Conservation (phyloP, 2,329 filamentous ascomycete species). For the Scedosporium aurantiacum region DNA sequence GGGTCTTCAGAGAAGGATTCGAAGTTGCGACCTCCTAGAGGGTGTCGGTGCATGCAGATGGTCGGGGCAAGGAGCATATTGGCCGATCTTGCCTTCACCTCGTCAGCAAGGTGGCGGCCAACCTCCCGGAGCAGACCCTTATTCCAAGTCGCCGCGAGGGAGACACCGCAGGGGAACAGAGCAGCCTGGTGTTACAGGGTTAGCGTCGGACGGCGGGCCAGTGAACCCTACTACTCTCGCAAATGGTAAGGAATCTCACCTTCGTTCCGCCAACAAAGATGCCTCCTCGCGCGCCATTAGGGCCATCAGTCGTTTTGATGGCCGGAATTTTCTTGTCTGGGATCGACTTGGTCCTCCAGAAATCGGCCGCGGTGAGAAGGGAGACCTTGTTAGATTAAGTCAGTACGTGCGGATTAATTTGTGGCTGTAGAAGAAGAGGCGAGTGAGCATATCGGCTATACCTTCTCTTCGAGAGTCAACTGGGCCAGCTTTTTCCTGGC, state of each 20-base stretch:
- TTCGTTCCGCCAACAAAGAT: conserved; percentile 58
- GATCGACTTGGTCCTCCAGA: conserved; percentile 58
- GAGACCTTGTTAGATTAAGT: conserved; percentile 33
- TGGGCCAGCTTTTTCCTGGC: conserved; percentile 38
- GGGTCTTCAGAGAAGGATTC: conserved; percentile 83
- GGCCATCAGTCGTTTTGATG: conserved; percentile 58
- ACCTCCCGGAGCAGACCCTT: conserved; percentile 56
- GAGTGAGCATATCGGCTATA: conserved; percentile 13
- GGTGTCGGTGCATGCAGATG: conserved; percentile 71
- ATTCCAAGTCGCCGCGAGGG: conserved; percentile 72
- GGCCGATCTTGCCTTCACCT: conserved; percentile 62
- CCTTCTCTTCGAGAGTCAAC: conserved; percentile 48
- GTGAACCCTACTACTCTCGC: neutral
- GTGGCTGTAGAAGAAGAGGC: neutral
- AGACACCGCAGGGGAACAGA: conserved; percentile 69
- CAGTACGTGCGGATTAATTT: neutral
- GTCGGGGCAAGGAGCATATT: conserved; percentile 67
- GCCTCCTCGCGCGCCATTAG: conserved; percentile 58
- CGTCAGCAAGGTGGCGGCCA: conserved; percentile 59
- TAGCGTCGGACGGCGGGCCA: neutral
- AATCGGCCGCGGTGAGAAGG: conserved; percentile 50
- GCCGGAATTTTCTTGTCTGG: conserved; percentile 51
- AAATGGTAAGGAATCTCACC: conserved; percentile 22
- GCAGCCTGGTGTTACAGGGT: conserved; percentile 44
- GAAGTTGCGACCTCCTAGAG: conserved; percentile 75